Percentiles rank a stretch among this genome's conserved stretches.
Evolutionary conservation across 2,329 filamentous ascomycete species (phyloP).

Genomic region (Aspergillus candidus): DNA sequence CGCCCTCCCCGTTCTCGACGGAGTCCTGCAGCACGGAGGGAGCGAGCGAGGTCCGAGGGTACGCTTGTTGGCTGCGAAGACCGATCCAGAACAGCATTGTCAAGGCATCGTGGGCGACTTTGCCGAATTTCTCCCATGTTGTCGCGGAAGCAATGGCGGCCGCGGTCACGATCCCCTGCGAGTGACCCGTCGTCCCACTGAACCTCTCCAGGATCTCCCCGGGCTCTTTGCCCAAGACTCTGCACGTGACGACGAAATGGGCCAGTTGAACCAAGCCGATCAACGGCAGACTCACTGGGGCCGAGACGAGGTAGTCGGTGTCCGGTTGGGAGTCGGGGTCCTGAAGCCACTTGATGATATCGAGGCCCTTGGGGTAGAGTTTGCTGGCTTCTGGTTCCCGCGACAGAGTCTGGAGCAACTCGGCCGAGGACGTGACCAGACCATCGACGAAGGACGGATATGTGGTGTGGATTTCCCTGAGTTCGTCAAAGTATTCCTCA

Average conservation of each 20-base stretch:
- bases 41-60: constrained; percentile 87
- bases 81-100: constrained; percentile 99
- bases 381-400: constrained; percentile 83
- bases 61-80: constrained; percentile 92
- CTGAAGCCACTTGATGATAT: constrained; percentile 89
- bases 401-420: constrained; percentile 78
- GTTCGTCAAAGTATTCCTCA: constrained; percentile 98
- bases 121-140: constrained; percentile 87
- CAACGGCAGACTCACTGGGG: constrained; percentile 89
- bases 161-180: constrained; percentile 90
- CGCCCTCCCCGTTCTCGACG: constrained; percentile 88
- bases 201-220: constrained; percentile 80
- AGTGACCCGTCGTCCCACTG: constrained; percentile 88
- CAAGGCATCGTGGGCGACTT: constrained; percentile 70
- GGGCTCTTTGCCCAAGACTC: constrained; percentile 81
- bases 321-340: constrained; percentile 86
- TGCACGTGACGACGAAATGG: constrained; percentile 92
- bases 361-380: constrained; percentile 93
- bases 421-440: constrained; percentile 71
- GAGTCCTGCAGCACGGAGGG: constrained; percentile 90
- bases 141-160: constrained; percentile 84
- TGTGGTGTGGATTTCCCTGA: constrained; percentile 82
- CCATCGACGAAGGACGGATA: constrained; percentile 89
- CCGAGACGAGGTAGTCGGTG: constrained; percentile 87
- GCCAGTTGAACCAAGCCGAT: constrained; percentile 95